Evolutionary conservation across 331 rosid species (phyloP), one percentile per base, ranked within the genome.

Genomic region (Malus hybrid): DNA sequence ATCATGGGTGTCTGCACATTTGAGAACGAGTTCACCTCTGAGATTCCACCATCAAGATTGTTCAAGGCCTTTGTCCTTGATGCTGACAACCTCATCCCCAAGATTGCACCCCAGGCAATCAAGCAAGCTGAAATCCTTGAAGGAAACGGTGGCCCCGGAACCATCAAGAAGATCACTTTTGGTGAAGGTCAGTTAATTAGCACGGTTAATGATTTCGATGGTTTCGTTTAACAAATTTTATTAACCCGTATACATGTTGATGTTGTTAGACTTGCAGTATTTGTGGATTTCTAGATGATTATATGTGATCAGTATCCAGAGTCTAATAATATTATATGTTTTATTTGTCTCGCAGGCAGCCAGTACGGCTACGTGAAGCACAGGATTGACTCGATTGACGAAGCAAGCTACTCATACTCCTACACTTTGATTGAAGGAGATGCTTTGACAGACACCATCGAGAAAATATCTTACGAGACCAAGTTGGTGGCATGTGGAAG

Each of bases 81-180:
- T 24, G 24, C 1, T 24, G 24, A 24, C 24, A 24, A 24, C 24
- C 24, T 24, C 24, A 24, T 24, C 1, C 24, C 24, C 24, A 24
- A 24, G 24, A 24, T 24, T 24, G 24, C 24, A 24, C 24, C 24
- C 24, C 24, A 24, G 24, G 24, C 24, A 24, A 24, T 24, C 24
- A 24, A 24, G 24, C 55, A 70, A 20, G 7, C 79, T 36, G 92
- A 84, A 31, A 46, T 76, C 65, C 28, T 82, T 4, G 82, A 88
- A 85, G 96, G 97, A 73, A 68, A 73, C 75, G 93, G 97, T 6
- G 97, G 81, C 1, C 82, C 86, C 19, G 97, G 97, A 80, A 84
- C 91, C 73, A 69, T 90, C 79, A 90, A 89, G 77, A 88, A 84
- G 77, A 81, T 90, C 73, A 73, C 76, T 19, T 74, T 83, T 8